These are phyloP conservation scores for Lentinula edodes DNA, from an alignment of 768 basidiomycete genomes.

Conservation along the genomic window DNA sequence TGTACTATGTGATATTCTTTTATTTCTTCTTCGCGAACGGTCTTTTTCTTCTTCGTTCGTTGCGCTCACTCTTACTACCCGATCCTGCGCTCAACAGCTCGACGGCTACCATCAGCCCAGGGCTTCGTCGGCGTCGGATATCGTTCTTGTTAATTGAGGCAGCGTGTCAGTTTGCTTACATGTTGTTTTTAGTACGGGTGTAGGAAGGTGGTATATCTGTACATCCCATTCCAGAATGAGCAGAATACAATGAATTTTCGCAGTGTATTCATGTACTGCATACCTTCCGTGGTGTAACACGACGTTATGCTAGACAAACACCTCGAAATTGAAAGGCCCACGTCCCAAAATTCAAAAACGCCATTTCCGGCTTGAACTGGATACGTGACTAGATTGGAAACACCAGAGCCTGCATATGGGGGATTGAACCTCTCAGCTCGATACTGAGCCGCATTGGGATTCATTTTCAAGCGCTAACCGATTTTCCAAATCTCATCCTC, in stretches of 20 bases:
- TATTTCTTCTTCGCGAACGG: slow-evolving; percentile 88
- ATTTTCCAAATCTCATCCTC: no score
- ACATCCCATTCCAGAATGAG: not conserved
- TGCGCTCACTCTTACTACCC: slow-evolving; percentile 87
- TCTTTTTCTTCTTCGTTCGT: slow-evolving; percentile 91
- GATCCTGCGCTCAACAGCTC: slow-evolving; percentile 51
- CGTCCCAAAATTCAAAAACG: not conserved
- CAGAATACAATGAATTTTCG: not conserved
- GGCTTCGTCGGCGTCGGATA: slow-evolving; percentile 79
- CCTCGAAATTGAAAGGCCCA: not conserved
- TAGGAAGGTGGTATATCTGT: slow-evolving; percentile 6
- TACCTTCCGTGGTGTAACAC: no score
- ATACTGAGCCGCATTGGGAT: no score
- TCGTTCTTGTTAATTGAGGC: slow-evolving; percentile 88
- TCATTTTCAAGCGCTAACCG: no score
- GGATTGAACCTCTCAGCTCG: not conserved
- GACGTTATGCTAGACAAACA: not conserved
- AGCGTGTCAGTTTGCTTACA: slow-evolving; percentile 76
- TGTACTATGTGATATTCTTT: slow-evolving; percentile 69
- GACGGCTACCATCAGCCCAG: slow-evolving; percentile 63
- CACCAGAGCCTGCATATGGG: not conserved
- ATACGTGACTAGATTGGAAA: not conserved
- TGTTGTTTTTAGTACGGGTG: slow-evolving; percentile 72
- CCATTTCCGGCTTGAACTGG: not conserved
- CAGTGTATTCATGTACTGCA: no score